phyloP scores from a whole-genome alignment of 1,284 basidiomycete species.

The Trichosporon inkin region DNA sequence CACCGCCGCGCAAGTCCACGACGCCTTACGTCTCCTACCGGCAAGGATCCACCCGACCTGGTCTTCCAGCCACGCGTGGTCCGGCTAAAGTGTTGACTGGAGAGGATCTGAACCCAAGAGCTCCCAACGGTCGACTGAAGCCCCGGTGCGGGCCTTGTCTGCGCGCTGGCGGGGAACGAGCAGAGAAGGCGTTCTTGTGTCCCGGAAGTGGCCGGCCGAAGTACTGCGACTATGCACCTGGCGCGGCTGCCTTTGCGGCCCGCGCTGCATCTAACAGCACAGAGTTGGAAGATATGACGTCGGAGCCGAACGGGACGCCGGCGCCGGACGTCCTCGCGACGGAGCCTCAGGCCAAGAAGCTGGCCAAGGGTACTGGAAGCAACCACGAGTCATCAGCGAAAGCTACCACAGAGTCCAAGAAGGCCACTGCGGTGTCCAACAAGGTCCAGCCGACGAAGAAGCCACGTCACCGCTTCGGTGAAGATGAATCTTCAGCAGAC shows the following conservation, averaged over 20 bases:
- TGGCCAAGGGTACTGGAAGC: not conserved
- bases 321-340: not conserved
- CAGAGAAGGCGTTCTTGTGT: constrained; percentile 10
- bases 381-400: not conserved
- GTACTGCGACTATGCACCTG: not conserved
- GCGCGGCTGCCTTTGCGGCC: not conserved
- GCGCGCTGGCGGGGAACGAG: constrained; percentile 5
- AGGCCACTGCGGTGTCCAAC: not conserved
- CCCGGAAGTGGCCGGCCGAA: constrained; percentile 6
- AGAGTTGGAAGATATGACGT: not conserved
- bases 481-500: not conserved
- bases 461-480: not conserved
- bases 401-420: not conserved
- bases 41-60: not conserved
- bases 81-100: not conserved
- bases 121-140: not conserved
- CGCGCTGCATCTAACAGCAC: not conserved
- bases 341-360: not conserved
- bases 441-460: not conserved
- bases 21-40: constrained; percentile 1
- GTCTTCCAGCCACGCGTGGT: not conserved
- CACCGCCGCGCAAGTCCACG: not conserved
- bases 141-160: constrained; percentile 1
- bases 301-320: not conserved
- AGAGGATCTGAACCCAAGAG: not conserved